Percentiles rank a stretch among this genome's conserved stretches.
These are phyloP conservation scores for Globisporangium ultimum DNA, from an alignment of 352 stramenopile species.

Conservation along the genomic window DNA sequence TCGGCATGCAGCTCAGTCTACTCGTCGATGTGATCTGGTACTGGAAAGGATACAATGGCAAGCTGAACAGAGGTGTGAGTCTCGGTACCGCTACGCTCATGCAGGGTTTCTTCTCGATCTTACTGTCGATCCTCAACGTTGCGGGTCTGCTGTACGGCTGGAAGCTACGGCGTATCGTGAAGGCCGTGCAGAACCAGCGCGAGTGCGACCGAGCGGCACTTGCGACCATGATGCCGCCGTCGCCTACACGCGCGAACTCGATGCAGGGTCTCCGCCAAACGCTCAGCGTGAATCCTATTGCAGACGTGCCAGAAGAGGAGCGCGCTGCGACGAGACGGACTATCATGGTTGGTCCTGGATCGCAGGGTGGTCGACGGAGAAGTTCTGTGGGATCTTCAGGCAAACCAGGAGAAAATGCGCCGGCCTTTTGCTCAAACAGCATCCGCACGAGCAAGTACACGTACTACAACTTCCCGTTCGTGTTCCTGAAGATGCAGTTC, in stretches of 20 bases:
- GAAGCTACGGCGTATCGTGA: constrained; percentile 86
- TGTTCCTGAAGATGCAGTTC: constrained; percentile 91
- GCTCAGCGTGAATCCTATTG: constrained; percentile 52
- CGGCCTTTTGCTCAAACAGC: constrained; percentile 68
- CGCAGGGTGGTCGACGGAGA: constrained; percentile 21
- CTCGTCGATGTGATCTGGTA: constrained; percentile 87
- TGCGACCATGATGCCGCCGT: constrained; percentile 68
- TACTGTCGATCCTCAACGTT: constrained; percentile 77
- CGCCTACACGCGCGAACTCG: constrained; percentile 32
- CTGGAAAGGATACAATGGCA: constrained; percentile 84
- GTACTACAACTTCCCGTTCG: constrained; percentile 88
- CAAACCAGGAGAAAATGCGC: constrained; percentile 20
- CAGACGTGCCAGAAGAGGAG: constrained; percentile 38
- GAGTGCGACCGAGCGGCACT: constrained; percentile 78
- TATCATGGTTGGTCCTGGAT: constrained; percentile 36
- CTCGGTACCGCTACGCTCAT: constrained; percentile 78
- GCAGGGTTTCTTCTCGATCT: constrained; percentile 83
- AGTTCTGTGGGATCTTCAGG: constrained; percentile 12
- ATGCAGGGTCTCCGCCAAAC: constrained; percentile 46
- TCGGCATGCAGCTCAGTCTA: constrained; percentile 86
- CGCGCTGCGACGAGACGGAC: constrained; percentile 34
- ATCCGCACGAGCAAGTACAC: constrained; percentile 90
- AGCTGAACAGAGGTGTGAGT: constrained; percentile 68
- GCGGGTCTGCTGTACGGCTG: constrained; percentile 80
- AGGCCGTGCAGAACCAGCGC: constrained; percentile 76